phyloP scores from a whole-genome alignment of 768 basidiomycete species.

The Piloderma croceum region DNA sequence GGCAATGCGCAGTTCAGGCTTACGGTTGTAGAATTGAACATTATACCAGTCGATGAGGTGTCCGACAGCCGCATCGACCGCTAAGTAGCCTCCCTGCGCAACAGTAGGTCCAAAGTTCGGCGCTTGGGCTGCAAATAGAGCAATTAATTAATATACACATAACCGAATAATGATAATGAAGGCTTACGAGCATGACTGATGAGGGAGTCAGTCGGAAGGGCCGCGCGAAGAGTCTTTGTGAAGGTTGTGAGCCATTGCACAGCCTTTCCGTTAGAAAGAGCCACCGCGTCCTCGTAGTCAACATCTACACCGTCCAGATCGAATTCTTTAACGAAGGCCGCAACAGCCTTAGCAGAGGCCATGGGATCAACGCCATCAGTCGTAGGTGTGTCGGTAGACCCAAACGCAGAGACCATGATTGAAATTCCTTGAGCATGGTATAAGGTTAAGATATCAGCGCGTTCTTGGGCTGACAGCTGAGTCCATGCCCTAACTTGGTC shows the following conservation, averaged over 20 bases:
- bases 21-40: slow-evolving; percentile 39
- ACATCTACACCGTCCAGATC: slow-evolving; percentile 49
- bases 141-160: neutral
- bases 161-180: slow-evolving; percentile 1
- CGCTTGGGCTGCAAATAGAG: slow-evolving; percentile 11
- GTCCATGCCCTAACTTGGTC: slow-evolving; percentile 46
- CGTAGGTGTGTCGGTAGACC: slow-evolving; percentile 49
- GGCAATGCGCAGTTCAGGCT: slow-evolving; percentile 3
- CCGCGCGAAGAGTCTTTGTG: slow-evolving; percentile 27
- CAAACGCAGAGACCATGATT: slow-evolving; percentile 53
- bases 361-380: slow-evolving; percentile 55
- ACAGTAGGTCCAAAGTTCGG: slow-evolving; percentile 16
- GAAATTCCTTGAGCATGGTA: slow-evolving; percentile 54
- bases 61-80: slow-evolving; percentile 48
- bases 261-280: slow-evolving; percentile 23
- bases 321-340: slow-evolving; percentile 48
- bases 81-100: slow-evolving; percentile 58
- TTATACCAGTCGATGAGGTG: slow-evolving; percentile 63
- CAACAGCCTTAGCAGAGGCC: slow-evolving; percentile 56
- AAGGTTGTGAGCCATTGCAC: slow-evolving; percentile 30
- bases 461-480: slow-evolving; percentile 30
- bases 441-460: slow-evolving; percentile 37
- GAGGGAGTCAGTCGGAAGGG: slow-evolving; percentile 30
- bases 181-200: slow-evolving; percentile 32
- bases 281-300: slow-evolving; percentile 43